Conservation (phyloP, 2,329 filamentous ascomycete species). For the Sarocladium kiliense region DNA sequence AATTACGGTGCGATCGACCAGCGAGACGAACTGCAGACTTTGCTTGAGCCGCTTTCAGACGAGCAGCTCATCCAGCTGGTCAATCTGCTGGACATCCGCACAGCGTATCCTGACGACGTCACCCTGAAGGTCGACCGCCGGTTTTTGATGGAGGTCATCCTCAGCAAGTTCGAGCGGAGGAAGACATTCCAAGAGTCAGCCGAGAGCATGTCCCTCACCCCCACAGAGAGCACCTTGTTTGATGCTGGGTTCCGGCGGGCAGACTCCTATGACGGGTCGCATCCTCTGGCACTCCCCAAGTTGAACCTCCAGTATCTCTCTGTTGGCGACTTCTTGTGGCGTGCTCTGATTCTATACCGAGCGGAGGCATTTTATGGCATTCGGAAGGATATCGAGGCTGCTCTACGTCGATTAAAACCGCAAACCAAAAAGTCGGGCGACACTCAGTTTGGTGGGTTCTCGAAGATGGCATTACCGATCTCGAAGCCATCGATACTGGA, state of each 20-base stretch:
- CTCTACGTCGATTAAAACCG: conserved; percentile 73
- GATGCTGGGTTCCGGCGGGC: conserved; percentile 74
- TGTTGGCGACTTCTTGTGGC: conserved; percentile 94
- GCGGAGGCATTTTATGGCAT: conserved; percentile 93
- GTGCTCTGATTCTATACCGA: conserved; percentile 82
- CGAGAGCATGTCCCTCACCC: conserved; percentile 67
- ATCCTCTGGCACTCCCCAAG: conserved; percentile 86
- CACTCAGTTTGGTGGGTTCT: conserved; percentile 74
- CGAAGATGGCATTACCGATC: conserved; percentile 87
- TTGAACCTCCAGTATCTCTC: conserved; percentile 94
- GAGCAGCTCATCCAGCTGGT: conserved; percentile 68
- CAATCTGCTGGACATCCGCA: conserved; percentile 69
- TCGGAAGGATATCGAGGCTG: conserved; percentile 81
- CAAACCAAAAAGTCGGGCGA: conserved; percentile 58
- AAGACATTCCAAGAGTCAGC: conserved; percentile 79
- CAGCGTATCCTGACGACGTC: conserved; percentile 70
- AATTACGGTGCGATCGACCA: conserved; percentile 88
- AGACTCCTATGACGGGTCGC: conserved; percentile 81
- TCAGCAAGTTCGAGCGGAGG: conserved; percentile 70
- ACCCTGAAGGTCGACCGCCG: conserved; percentile 58
- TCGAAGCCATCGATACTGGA: conserved; percentile 83
- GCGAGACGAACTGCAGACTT: conserved; percentile 68
- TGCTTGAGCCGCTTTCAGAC: conserved; percentile 69
- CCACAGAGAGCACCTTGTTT: conserved; percentile 78
- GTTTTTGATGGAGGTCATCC: conserved; percentile 66